Percentiles rank a stretch among this genome's conserved stretches.
Conservation (phyloP, 768 basidiomycete species). For the Lentinula aciculospora region DNA sequence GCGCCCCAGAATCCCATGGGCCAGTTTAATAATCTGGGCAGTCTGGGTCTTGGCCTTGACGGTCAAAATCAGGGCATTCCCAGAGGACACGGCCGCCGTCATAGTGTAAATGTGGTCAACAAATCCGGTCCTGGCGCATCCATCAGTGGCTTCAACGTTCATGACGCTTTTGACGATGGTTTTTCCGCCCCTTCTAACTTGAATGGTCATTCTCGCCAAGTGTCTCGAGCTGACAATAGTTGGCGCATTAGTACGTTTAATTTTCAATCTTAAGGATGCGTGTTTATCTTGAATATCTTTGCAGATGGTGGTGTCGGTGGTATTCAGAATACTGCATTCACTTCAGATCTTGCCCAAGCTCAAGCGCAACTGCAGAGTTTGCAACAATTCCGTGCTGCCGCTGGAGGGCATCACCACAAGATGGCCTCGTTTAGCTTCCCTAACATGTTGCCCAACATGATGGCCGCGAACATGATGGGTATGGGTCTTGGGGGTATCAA, state of each 20-base stretch:
- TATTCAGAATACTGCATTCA: constrained; percentile 56
- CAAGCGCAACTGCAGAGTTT: constrained; percentile 95
- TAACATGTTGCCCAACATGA: constrained; percentile 96
- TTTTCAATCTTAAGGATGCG: background rate
- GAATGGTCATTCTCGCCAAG: constrained; percentile 69
- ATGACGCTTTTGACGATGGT: constrained; percentile 77
- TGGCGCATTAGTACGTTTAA: constrained; percentile 81
- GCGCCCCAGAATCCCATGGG: constrained; percentile 55
- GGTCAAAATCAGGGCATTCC: constrained; percentile 62
- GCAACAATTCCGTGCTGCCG: constrained; percentile 94
- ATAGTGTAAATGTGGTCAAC: constrained; percentile 89
- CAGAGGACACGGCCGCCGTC: constrained; percentile 82
- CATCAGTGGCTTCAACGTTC: constrained; percentile 46
- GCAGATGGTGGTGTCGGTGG: constrained; percentile 74
- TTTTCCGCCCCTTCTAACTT: constrained; percentile 56
- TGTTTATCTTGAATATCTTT: background rate
- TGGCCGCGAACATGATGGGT: constrained; percentile 97
- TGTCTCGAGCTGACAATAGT: constrained; percentile 72
- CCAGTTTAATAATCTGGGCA: constrained; percentile 54
- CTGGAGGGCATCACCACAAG: constrained; percentile 92
- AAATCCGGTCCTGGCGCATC: constrained; percentile 46
- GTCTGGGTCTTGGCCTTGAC: constrained; percentile 55
- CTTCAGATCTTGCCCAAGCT: constrained; percentile 89
- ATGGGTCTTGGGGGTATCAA: constrained; percentile 77
- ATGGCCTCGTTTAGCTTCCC: constrained; percentile 98